Evolutionary conservation across 495 filamentous ascomycete genomes (phyloP), one percentile per base, ranked within the genome.

Genomic region (Lasiosphaeria ovina): DNA sequence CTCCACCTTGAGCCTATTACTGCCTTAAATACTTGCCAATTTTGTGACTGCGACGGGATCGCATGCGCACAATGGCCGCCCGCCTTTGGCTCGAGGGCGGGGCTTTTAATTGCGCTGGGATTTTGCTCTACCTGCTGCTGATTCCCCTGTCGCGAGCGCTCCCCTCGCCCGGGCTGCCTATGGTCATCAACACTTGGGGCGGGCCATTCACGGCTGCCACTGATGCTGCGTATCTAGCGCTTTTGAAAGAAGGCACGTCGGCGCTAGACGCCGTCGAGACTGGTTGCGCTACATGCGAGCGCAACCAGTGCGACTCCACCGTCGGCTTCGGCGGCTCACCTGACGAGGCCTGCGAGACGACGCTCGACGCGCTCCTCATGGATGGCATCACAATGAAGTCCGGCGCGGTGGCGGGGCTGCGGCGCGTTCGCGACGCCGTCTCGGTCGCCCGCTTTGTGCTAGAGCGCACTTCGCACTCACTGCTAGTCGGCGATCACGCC

Each of bases 301-400:
- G 54, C 55, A 70, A 72, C 53, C 77, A 76, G 50, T 79, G 77
- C 62, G 78, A 81, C 59, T 65, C 67, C 42, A 78, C 76, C 38
- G 78, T 81, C 53, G 78, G 78, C 32, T 78, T 69, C 50, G 77
- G 77, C 52, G 78, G 78, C 10, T 79, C 77, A 6, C 75, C 77
- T 10, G 72, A 81, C 57, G 77, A 80, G 61, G 62, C 62, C 42
- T 80, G 78, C 60, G 77, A 80, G 66, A 78, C 77, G 7, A 79
- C 77, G 4, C 75, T 80, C 36, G 77, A 80, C 68, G 77, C 77
- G 14, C 69, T 79, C 67, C 67, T 79, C 55, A 74, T 74, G 66
- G 77, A 80, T 62, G 78, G 78, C 32, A 74, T 62, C 1, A 75
- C 69, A 12, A 69, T 80, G 64, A 78, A 79, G 10, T 70, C 67